These are phyloP conservation scores for Verticillium albo-atrum DNA, from an alignment of 2,329 filamentous ascomycete species.

Conservation along the genomic window DNA sequence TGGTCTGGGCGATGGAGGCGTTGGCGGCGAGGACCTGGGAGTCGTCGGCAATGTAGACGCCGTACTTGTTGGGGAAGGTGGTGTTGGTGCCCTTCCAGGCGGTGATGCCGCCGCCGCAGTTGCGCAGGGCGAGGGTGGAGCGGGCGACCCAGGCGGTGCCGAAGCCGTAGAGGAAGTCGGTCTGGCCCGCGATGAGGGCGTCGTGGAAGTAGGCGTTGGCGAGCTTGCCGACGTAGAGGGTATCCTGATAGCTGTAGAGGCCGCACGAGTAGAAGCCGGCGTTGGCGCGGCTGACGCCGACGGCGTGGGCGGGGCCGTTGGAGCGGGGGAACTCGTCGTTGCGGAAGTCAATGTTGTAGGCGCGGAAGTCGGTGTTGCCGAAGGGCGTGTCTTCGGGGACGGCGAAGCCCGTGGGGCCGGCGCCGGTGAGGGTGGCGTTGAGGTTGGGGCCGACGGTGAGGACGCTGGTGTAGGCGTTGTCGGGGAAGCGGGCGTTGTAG, in stretches of 20 bases:
- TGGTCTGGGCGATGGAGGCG: constrained; percentile 26
- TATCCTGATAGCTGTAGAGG: constrained; percentile 66
- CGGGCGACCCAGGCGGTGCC: constrained; percentile 58
- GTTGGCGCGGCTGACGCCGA: constrained; percentile 59
- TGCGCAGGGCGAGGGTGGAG: constrained; percentile 49
- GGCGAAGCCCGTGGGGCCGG: constrained; percentile 56
- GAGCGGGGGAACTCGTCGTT: constrained; percentile 50
- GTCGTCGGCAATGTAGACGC: constrained; percentile 54
- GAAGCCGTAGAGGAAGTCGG: constrained; percentile 66
- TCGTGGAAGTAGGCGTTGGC: constrained; percentile 62
- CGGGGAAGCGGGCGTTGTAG: constrained; percentile 37
- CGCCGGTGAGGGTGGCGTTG: constrained; percentile 57
- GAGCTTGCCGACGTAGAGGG: constrained; percentile 62
- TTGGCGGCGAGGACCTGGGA: constrained; percentile 53
- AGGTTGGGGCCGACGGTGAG: constrained; percentile 60
- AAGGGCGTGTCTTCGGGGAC: constrained; percentile 59
- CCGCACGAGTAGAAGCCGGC: constrained; percentile 63
- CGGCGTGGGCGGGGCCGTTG: constrained; percentile 53
- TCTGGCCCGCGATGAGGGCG: constrained; percentile 57
- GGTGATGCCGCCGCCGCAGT: constrained; percentile 62
- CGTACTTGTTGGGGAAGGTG: constrained; percentile 62
- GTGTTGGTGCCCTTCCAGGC: constrained; percentile 66
- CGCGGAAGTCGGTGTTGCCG: constrained; percentile 58
- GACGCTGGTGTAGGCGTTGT: constrained; percentile 60
- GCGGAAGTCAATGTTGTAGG: constrained; percentile 62